Evolutionary conservation across 768 basidiomycete species (phyloP), one percentile per base, ranked within the genome.

Genomic region (Dentipellis fragilis): DNA sequence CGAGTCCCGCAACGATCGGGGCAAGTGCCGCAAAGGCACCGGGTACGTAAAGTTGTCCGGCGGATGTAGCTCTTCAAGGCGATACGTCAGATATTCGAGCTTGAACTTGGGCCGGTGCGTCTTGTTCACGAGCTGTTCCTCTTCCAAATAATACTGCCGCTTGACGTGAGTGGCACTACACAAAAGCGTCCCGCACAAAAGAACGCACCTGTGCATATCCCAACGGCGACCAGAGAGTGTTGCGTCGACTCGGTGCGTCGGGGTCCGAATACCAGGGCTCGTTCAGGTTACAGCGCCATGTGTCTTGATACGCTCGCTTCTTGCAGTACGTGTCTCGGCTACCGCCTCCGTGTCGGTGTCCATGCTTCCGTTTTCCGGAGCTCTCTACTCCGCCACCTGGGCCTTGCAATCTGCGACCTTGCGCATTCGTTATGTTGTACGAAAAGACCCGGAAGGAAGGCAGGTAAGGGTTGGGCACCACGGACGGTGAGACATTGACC

Each of bases 391-490:
- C 54, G 17, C 53, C 60, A n/a, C 37, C 49, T 23, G 39, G 49
- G 37, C 56, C 56, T 34, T 48, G 42, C 40, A 11, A 16, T 51
- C 48, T 10, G 56, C 35, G 2, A 14, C 7, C n/a, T 52, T 42
- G 14, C 45, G 56, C 57, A 2, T 71, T 80, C 1, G 84, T 82
- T 21, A 79, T 72, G 66, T 94, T 94, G 75, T 92, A 94, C 62
- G 81, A 74, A 71, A 83, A 94, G 11, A 93, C 75, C 61, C 92
- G 74, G 63, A 93, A 82, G 14, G 84, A 78, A 3, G 93, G 90
- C 49, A 88, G 68, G 70, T 88, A 96, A 16, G 84, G 84, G 56
- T 90, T 90, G n/a, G 92, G 91, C 54, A 93, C 86, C 19, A 93
- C 81, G 36, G 88, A 80, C 4, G 93, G 88, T 37, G 80, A 78